These are phyloP conservation scores for Hypholoma sublateritium DNA, from an alignment of 768 basidiomycete species.

Conservation along the genomic window DNA sequence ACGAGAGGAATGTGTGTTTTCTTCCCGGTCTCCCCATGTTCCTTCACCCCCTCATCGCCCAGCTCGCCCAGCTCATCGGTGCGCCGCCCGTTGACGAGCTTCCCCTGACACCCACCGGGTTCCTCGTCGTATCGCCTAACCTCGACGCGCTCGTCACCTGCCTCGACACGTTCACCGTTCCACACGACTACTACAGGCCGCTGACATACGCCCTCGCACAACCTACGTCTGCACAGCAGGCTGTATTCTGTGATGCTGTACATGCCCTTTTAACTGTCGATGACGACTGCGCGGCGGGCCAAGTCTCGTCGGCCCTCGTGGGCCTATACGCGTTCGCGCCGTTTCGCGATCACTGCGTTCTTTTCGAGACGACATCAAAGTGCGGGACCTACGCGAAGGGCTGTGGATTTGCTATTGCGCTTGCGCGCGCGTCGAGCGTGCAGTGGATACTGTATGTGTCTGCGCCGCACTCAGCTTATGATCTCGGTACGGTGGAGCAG, in stretches of 20 bases:
- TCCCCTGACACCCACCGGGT: slow-evolving; percentile 5
- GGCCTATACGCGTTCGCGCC: slow-evolving; percentile 14
- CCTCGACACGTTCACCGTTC: slow-evolving; percentile 27
- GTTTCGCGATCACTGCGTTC: slow-evolving; percentile 19
- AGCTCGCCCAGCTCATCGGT: not conserved
- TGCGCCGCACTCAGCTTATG: slow-evolving; percentile 45
- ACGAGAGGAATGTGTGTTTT: too few species aligned
- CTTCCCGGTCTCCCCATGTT: too few species aligned
- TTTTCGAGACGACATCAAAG: slow-evolving; percentile 16
- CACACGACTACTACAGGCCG: slow-evolving; percentile 15
- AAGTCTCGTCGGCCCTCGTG: slow-evolving; percentile 15
- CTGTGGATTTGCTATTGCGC: slow-evolving; percentile 22
- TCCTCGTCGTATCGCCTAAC: slow-evolving; percentile 8
- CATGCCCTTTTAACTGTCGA: slow-evolving; percentile 14
- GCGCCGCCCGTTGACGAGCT: not conserved
- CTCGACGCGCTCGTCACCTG: slow-evolving; percentile 22
- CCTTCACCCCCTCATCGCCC: too few species aligned
- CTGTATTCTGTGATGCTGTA: slow-evolving; percentile 16
- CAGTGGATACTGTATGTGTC: slow-evolving; percentile 38
- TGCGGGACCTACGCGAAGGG: slow-evolving; percentile 19
- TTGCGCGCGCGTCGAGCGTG: slow-evolving; percentile 9
- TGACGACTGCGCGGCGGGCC: slow-evolving; percentile 10
- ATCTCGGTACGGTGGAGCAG: slow-evolving; percentile 37
- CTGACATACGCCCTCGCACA: slow-evolving; percentile 19
- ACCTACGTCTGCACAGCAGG: slow-evolving; percentile 15